These are phyloP conservation scores for Acanthamoeba castellanii DNA, from an alignment of 208 protist genomes.

Conservation along the genomic window DNA sequence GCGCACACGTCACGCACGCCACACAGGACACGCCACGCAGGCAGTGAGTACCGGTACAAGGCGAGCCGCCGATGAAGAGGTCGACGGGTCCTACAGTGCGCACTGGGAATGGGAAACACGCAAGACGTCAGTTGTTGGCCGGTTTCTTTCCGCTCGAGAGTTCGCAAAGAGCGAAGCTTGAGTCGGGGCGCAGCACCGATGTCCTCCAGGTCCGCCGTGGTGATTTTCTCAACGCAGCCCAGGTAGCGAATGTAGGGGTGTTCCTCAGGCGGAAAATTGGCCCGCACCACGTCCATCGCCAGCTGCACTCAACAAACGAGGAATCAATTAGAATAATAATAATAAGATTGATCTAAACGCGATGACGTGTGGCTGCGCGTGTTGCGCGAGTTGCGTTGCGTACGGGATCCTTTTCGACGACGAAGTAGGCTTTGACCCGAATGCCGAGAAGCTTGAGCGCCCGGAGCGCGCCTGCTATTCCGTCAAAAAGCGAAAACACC, in stretches of 20 bases:
- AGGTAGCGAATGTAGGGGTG: not conserved
- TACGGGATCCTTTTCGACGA: constrained; percentile 38
- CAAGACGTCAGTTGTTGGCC: no score
- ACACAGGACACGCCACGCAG: no score
- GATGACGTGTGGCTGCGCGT: not conserved
- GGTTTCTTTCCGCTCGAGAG: no score
- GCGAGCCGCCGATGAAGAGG: constrained; percentile 60
- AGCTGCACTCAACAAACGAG: not conserved
- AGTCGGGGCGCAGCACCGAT: not conserved
- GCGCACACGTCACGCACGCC: no score
- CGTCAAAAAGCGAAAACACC: constrained; percentile 58
- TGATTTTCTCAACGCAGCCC: not conserved
- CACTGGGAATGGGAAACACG: not conserved
- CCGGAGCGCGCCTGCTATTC: constrained; percentile 46
- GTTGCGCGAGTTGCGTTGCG: not conserved
- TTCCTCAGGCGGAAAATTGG: constrained; percentile 29
- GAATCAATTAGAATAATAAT: no score
- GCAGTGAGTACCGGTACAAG: not conserved
- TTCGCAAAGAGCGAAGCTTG: no score
- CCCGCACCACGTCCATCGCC: not conserved
- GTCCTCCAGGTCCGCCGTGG: not conserved
- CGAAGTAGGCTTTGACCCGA: constrained; percentile 35
- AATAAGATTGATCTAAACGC: no score
- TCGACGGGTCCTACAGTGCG: not conserved
- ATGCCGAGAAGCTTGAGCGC: not conserved